Evolutionary conservation across 352 stramenopile genomes (phyloP).

Genomic region (Pythium insidiosum): DNA sequence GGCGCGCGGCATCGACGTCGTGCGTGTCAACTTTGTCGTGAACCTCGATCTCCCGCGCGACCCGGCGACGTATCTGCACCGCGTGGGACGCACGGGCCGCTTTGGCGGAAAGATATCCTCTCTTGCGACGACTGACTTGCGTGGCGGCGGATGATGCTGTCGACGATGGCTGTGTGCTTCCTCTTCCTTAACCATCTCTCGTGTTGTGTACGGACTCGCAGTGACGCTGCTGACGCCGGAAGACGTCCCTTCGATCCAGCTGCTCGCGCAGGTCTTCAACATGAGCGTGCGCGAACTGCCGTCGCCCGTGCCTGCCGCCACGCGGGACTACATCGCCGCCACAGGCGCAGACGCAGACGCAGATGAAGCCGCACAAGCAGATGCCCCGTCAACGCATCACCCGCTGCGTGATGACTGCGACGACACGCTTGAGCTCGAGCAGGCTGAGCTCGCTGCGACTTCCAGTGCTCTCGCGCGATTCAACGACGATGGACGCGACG

Average conservation of each 20-base stretch:
- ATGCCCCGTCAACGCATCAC: not conserved
- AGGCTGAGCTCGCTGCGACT: not conserved
- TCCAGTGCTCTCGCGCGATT: no score
- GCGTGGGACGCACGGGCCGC: constrained; percentile 60
- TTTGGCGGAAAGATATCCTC: constrained; percentile 73
- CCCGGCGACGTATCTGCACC: constrained; percentile 71
- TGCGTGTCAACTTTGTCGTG: constrained; percentile 75
- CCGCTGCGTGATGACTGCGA: not conserved
- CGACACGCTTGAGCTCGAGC: no score
- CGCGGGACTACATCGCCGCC: constrained; percentile 25
- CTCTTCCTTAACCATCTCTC: not conserved
- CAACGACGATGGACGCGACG: no score
- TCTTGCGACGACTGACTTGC: no score
- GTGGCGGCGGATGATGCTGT: constrained; percentile 2
- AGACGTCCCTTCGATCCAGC: constrained; percentile 43
- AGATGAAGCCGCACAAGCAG: not conserved
- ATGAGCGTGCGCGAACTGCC: constrained; percentile 53
- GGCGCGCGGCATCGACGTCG: constrained; percentile 65
- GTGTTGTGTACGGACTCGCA: constrained; percentile 35
- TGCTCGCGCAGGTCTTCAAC: constrained; percentile 59
- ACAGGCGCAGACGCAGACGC: not conserved
- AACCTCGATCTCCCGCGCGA: constrained; percentile 70
- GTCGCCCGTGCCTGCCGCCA: constrained; percentile 30
- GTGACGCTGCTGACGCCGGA: constrained; percentile 44
- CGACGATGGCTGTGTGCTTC: constrained; percentile 1